These are phyloP conservation scores for Saccharomycopsis synnaedendra DNA, from an alignment of 805 yeast species.

Conservation along the genomic window DNA sequence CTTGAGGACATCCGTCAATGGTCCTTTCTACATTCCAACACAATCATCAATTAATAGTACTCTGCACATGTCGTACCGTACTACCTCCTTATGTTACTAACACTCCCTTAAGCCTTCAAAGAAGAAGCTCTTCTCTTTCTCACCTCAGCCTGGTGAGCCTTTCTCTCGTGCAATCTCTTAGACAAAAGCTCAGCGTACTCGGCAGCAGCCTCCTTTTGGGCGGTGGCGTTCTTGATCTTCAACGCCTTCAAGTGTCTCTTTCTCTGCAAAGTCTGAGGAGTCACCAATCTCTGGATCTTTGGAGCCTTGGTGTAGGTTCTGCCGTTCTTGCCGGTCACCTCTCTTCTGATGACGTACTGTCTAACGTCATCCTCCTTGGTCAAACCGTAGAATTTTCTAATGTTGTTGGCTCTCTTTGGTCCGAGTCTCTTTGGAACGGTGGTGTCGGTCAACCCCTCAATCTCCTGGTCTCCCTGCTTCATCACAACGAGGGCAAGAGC, in stretches of 20 bases:
- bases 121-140: slow-evolving; percentile 99
- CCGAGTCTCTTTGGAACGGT: slow-evolving; percentile 98
- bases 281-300: slow-evolving; percentile 98
- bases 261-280: slow-evolving; percentile 99
- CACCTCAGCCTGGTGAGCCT: slow-evolving; percentile 89
- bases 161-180: slow-evolving; percentile 95
- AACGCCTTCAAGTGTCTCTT: slow-evolving; percentile 92
- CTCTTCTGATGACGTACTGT: slow-evolving; percentile 95
- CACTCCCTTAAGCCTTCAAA: slow-evolving; percentile 60
- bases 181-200: slow-evolving; percentile 99
- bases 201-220: slow-evolving; percentile 99
- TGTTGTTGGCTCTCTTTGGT: slow-evolving; percentile 99
- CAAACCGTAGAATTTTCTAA: slow-evolving; percentile 98
- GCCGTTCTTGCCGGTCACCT: slow-evolving; percentile 87
- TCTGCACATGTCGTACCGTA: too few species aligned
- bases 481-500: slow-evolving; percentile 86
- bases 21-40: too few species aligned
- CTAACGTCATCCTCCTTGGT: slow-evolving; percentile 80
- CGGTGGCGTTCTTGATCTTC: slow-evolving; percentile 95
- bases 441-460: slow-evolving; percentile 90
- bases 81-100: too few species aligned
- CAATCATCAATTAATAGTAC: too few species aligned
- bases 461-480: slow-evolving; percentile 95
- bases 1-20: too few species aligned
- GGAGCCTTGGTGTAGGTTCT: slow-evolving; percentile 99